phyloP scores from a whole-genome alignment of 2,329 filamentous ascomycete genomes.

The Fusarium sp. region DNA sequence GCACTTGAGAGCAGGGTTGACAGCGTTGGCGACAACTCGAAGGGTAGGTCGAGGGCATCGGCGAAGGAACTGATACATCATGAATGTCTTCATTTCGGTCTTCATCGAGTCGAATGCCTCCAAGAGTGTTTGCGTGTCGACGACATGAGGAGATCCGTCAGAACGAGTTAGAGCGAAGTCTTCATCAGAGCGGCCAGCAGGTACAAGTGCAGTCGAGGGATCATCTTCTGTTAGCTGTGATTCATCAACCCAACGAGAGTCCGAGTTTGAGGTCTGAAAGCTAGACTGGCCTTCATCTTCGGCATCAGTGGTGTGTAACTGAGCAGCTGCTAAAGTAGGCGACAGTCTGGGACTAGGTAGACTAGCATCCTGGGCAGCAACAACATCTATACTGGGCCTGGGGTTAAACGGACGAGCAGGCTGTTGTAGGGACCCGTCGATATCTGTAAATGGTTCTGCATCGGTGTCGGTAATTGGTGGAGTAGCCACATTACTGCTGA shows the following conservation, averaged over 20 bases:
- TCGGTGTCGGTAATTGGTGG: conserved; percentile 81
- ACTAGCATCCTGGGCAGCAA: conserved; percentile 86
- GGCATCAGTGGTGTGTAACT: conserved; percentile 60
- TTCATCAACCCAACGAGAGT: conserved; percentile 54
- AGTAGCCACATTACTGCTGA: conserved; percentile 74
- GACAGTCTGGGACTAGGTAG: conserved; percentile 95
- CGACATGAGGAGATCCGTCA: conserved; percentile 56
- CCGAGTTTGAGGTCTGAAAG: conserved; percentile 48
- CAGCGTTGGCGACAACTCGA: conserved; percentile 87
- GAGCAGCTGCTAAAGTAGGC: conserved; percentile 82
- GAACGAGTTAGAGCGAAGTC: conserved; percentile 44
- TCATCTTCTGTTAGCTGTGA: conserved; percentile 54
- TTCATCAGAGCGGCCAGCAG: conserved; percentile 37
- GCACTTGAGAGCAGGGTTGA: conserved; percentile 94
- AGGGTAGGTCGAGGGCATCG: conserved; percentile 89
- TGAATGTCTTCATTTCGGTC: conserved; percentile 89
- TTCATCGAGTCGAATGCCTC: conserved; percentile 93
- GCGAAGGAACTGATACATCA: conserved; percentile 95
- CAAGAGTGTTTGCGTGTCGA: conserved; percentile 87
- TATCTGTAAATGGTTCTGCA: conserved; percentile 67
- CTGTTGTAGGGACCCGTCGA: conserved; percentile 61
- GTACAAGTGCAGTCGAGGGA: conserved; percentile 45
- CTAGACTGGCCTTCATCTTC: conserved; percentile 50
- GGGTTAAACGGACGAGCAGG: conserved; percentile 60
- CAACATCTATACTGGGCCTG: conserved; percentile 71